These are phyloP conservation scores for Postia placenta DNA, from an alignment of 768 basidiomycete species.

Conservation along the genomic window DNA sequence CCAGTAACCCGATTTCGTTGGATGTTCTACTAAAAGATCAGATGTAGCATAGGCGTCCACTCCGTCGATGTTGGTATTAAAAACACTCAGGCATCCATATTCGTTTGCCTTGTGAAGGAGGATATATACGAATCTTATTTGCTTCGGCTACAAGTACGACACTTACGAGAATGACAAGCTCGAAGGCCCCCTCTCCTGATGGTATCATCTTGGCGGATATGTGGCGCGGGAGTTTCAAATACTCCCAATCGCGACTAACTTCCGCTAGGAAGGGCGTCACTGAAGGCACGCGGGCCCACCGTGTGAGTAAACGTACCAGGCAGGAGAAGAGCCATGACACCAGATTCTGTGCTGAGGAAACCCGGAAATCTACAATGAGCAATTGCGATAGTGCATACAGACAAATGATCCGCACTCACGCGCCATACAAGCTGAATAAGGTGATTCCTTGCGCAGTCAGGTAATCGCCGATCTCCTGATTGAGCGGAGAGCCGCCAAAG, in stretches of 20 bases:
- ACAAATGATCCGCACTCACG: constrained; percentile 27
- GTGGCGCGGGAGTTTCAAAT: constrained; percentile 15
- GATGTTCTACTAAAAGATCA: constrained; percentile 36
- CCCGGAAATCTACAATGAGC: constrained; percentile 11
- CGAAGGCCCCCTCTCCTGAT: constrained; percentile 12
- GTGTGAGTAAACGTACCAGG: constrained; percentile 7
- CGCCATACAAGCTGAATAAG: background rate
- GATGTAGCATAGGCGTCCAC: constrained; percentile 30
- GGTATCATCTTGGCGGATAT: constrained; percentile 8
- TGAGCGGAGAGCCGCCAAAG: background rate
- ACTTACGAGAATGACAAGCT: constrained; percentile 16
- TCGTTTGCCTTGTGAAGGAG: constrained; percentile 7
- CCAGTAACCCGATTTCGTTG: constrained; percentile 30
- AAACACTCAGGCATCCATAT: constrained; percentile 12
- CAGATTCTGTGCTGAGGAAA: constrained; percentile 9
- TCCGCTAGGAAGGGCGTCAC: constrained; percentile 1
- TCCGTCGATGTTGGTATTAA: constrained; percentile 28
- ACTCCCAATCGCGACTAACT: constrained; percentile 16
- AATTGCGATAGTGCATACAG: constrained; percentile 14
- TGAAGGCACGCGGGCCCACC: background rate
- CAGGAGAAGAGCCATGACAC: background rate
- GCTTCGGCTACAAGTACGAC: too few species aligned
- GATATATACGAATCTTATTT: too few species aligned
- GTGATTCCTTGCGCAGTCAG: background rate
- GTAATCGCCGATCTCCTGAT: constrained; percentile 1